These are phyloP conservation scores for Rickenella mellea DNA, from an alignment of 768 basidiomycete genomes.

Conservation along the genomic window DNA sequence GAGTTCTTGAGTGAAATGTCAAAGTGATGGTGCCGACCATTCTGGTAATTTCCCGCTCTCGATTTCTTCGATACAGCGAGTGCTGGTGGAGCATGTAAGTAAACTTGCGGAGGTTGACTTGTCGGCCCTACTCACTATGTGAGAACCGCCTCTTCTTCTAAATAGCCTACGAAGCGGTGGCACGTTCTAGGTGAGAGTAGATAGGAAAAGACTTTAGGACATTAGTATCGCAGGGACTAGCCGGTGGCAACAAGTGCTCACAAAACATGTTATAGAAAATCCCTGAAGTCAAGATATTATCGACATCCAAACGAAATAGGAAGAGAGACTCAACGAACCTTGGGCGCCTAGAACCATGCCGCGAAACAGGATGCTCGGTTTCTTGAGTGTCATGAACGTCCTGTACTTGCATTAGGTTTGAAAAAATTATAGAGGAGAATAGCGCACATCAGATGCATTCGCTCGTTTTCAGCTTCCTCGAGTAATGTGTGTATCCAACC, in stretches of 20 bases:
- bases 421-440: slow-evolving; percentile 5
- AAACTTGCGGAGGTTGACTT: not conserved
- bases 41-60: slow-evolving; percentile 74
- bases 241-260: no score
- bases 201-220: slow-evolving; percentile 57
- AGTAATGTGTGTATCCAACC: slow-evolving; percentile 89
- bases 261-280: slow-evolving; percentile 88
- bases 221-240: no score
- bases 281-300: slow-evolving; percentile 3
- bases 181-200: slow-evolving; percentile 64
- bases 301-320: not conserved
- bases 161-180: slow-evolving; percentile 85
- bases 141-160: slow-evolving; percentile 92
- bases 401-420: slow-evolving; percentile 26
- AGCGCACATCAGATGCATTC: slow-evolving; percentile 85
- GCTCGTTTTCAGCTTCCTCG: slow-evolving; percentile 94
- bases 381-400: slow-evolving; percentile 90
- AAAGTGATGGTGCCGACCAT: slow-evolving; percentile 47
- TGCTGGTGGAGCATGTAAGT: slow-evolving; percentile 30
- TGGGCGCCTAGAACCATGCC: slow-evolving; percentile 81
- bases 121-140: slow-evolving; percentile 64
- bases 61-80: slow-evolving; percentile 75
- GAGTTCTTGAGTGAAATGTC: not conserved
- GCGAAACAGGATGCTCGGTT: slow-evolving; percentile 76
- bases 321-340: no score